Evolutionary conservation across 148 eudicot genomes (phyloP), one percentile per base, ranked within the genome.

Genomic region (Chenopodium quinoa): DNA sequence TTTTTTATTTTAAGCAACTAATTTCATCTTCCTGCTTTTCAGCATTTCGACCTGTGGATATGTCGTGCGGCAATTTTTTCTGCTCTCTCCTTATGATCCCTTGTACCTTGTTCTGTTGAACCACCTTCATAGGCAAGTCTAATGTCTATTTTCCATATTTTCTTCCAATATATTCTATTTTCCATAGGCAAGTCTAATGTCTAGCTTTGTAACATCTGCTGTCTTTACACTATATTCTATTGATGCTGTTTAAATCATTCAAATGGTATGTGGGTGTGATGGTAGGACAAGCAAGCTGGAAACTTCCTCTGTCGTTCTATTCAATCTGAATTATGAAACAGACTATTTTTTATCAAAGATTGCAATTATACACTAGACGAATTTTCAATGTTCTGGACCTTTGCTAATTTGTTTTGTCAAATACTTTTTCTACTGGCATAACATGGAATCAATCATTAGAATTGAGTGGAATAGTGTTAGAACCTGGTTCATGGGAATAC

Each of bases 21-120:
- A 22, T 8, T 3, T 75, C 14, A 13, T 75, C 13, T 56, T 46
- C 9, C 25, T 82, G 22, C 75, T 81, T 87, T 85, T 75, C 92
- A 94, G 98, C 87, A 75, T 91, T 31, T 60, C 82, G 8, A 92
- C 93, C 62, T 92, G 98, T 83, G 91, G 83, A 56, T 94, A 92
- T 77, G 77, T 94, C 62, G 90, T 83, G 54, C 77, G 82, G 48
- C 90, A 94, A 75, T 82, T 94, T 27, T 82, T 94, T 86, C 84
- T 79, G 60, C 92, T 94, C 79, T 85, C 92, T 58, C 70, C 86
- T 60, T 62, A 75, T 71, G 94, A 92, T 84, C 93, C 93, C 22
- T 75, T 86, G 54, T 80, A 81, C 82, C 84, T 91, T 66, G 80
- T 91, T 85, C 90, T 94, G 25, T 82, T 94, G 85, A 90, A 83